phyloP scores from a whole-genome alignment of 2,329 filamentous ascomycete genomes.

The Fusarium bulbicola region DNA sequence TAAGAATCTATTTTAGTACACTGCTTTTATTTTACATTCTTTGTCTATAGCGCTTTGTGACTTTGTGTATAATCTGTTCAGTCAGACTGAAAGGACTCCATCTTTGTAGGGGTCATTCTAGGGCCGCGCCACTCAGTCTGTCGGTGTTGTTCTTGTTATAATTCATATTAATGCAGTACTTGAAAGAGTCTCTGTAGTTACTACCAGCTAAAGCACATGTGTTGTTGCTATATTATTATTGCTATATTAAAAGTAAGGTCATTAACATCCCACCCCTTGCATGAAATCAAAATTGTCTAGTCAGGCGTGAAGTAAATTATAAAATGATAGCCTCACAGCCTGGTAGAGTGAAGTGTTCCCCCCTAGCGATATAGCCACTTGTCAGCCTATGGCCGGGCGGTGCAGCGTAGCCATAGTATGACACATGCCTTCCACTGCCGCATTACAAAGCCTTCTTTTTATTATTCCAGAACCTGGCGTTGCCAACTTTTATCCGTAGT shows the following conservation, averaged over 20 bases:
- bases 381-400: not conserved
- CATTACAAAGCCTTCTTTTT: not conserved
- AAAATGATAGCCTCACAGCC: not conserved
- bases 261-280: fast-evolving
- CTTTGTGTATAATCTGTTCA: no score
- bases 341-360: not conserved
- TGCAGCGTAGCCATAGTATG: not conserved
- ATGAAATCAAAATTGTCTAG: fast-evolving
- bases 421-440: not conserved
- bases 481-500: not conserved
- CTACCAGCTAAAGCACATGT: fast-evolving
- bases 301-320: not conserved
- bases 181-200: not conserved
- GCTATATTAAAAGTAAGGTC: fast-evolving
- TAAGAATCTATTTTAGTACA: no score
- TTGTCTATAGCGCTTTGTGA: no score
- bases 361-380: not conserved
- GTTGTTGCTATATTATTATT: not conserved
- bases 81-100: no score
- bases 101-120: no score
- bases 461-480: not conserved
- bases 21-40: fast-evolving
- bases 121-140: no score
- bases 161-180: no score
- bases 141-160: no score